Evolutionary conservation across 805 yeast genomes (phyloP), one percentile per base, ranked within the genome.

Genomic region (Starmerella khaoyaiensis): DNA sequence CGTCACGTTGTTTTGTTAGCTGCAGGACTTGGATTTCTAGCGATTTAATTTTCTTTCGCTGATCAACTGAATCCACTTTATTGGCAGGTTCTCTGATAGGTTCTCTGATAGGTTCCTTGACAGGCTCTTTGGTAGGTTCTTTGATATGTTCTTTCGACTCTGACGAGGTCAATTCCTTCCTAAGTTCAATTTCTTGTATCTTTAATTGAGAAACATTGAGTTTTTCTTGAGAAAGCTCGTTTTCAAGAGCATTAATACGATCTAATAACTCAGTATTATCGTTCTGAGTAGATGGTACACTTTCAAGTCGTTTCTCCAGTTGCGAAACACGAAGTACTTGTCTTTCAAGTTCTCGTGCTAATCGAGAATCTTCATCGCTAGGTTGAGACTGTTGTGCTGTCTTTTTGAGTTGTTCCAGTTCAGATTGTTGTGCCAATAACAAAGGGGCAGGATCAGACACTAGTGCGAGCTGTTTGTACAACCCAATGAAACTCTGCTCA

Each of bases 361-460:
- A 26, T 7, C 36, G 28, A 22, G 43, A 37, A 25, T 41, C 46
- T 18, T 34, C 31, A n/a, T 40, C 46, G 17, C 33, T 31, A 12
- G 27, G 16, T 21, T 5, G 16, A 19, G 35, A 19, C 17, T 15
- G 31, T n/a, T 65, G 62, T 7, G 74, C 52, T 46, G 72, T 77
- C 35, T 63, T 59, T 29, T 68, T 64, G 14, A 41, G 33, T 21
- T 25, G 12, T 21, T 31, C 41, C 30, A 41, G 29, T 33, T 40
- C 46, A 22, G 24, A 27, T 26, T 28, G 33, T 31, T 39, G 38
- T 26, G 74, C 68, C 48, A 79, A 79, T 40, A 87, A 60, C 28
- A 86, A 57, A 4, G 94, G 93, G 44, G 69, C 72, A 1, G 97
- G 97, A 60, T 87, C 96, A 0, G 96, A 96, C 0, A 93, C 86